Base-by-base conservation (phyloP, 495 filamentous ascomycete species). In the Podospora didyma region DNA sequence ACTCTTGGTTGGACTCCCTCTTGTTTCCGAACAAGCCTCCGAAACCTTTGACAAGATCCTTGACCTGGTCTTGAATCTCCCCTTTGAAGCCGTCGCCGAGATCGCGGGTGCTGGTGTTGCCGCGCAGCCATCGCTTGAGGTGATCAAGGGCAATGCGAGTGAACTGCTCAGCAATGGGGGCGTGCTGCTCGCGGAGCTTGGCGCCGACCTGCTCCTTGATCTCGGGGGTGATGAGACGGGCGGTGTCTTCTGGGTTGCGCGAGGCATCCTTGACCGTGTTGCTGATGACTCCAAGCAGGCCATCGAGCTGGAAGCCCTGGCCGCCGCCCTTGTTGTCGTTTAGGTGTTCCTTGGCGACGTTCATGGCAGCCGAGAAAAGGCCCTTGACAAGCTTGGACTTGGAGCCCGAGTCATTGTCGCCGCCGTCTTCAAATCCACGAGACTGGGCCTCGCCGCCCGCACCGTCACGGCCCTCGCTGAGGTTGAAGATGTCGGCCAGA, bases 11-110 rank as follows among this genome's bases (percentile, higher is more conserved):
- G 16, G 50, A 19, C 28, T 58, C 52, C 42, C 59, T 59, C 62
- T 66, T 69, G 54, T 49, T 57, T 9, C 65, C 62, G 31, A 71
- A 71, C 31, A 71, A 53, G 10, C 59, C 62, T 16, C 69, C 69
- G 7, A 71, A 48, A 0, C 69, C 66, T 62, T 71, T 71, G 31
- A 69, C 69, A 2, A 71, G 51, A 46, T 65, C 66, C 61, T 71
- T 71, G 47, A 71, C 69, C 17, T 71, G 69, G 44, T 69, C 69
- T 34, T 71, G 67, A 23, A 71, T 62, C 52, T 71, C 69, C 17
- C 64, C 69, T 47, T 63, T 69, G 53, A 62, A 62, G 19, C 69
- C 69, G 17, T 71, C 69, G 23, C 69, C 69, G 4, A 71, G 42
- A 52, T 71, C 69, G n/a, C 67, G 57, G 12, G 66, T 51, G 51